phyloP scores from a whole-genome alignment of 2,329 filamentous ascomycete genomes.

The Epichloe sylvatica region DNA sequence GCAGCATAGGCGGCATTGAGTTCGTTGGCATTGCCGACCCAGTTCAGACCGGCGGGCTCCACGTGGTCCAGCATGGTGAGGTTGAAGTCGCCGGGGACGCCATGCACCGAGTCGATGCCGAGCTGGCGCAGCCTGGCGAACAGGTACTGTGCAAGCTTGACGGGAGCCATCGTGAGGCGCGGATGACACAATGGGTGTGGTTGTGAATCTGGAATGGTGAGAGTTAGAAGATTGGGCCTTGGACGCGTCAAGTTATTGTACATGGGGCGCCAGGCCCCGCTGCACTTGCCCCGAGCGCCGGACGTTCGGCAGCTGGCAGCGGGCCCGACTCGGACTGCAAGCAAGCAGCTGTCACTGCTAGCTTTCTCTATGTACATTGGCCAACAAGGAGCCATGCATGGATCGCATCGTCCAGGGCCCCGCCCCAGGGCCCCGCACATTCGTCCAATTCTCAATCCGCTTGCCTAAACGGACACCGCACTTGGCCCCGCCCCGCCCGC shows the following conservation, averaged over 20 bases:
- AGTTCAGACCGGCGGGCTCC: conserved; percentile 21
- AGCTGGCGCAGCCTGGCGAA: conserved; percentile 45
- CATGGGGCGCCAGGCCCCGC: background rate
- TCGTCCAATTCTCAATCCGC: conserved; percentile 1
- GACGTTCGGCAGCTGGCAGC: background rate
- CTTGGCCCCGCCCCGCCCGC: too few species aligned
- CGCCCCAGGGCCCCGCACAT: too few species aligned
- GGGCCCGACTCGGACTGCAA: background rate
- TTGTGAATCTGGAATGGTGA: background rate
- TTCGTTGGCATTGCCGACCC: conserved; percentile 43
- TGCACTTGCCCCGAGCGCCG: background rate
- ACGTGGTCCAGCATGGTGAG: conserved; percentile 24
- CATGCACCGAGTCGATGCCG: conserved; percentile 41
- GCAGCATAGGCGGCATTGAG: conserved; percentile 43
- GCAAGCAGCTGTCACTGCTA: background rate
- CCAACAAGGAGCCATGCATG: too few species aligned
- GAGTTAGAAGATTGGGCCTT: background rate
- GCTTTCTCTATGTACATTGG: too few species aligned
- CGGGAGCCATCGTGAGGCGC: conserved; percentile 1
- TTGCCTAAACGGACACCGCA: conserved; percentile 1
- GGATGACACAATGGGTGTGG: background rate
- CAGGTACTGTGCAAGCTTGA: conserved; percentile 30
- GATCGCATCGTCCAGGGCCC: too few species aligned
- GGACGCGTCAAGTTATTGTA: background rate
- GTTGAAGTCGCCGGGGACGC: conserved; percentile 32